Percentiles rank a stretch among this genome's conserved stretches.
Conservation (phyloP, 331 rosid species). For the Malus hybrid region DNA sequence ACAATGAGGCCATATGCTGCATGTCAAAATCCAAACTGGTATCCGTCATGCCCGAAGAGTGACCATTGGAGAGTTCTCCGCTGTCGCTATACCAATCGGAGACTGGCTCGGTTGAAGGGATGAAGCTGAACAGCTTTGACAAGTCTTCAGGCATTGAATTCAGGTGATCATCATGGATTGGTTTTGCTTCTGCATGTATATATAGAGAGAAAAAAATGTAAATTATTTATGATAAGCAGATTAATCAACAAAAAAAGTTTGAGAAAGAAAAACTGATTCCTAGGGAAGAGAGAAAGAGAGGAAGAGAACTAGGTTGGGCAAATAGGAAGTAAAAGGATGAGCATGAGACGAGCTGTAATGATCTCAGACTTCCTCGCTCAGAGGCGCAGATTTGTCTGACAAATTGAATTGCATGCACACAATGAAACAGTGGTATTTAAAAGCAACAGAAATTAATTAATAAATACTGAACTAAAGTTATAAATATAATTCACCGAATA, state of each 20-base stretch:
- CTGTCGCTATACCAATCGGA: conserved; percentile 42
- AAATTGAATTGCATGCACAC: neutral
- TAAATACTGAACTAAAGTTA: no score
- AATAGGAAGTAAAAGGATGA: neutral
- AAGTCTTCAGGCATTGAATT: conserved; percentile 49
- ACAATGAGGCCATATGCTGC: conserved; percentile 53
- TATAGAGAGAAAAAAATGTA: neutral
- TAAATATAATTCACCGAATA: conserved; percentile 25
- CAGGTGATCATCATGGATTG: conserved; percentile 27
- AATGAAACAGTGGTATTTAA: neutral
- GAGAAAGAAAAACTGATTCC: neutral
- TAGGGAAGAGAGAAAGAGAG: neutral
- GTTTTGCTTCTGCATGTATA: conserved; percentile 30
- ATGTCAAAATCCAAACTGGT: conserved; percentile 42
- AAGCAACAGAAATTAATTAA: neutral
- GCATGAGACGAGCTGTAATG: neutral
- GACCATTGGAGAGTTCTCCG: conserved; percentile 31
- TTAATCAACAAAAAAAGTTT: neutral
- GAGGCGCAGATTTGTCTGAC: neutral
- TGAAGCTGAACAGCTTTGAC: conserved; percentile 46
- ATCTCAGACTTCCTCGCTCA: neutral
- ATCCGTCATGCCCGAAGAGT: conserved; percentile 36
- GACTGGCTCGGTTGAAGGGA: conserved; percentile 39
- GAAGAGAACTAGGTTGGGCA: neutral
- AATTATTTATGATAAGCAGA: neutral